A percentile compares a stretch with the other conserved stretches of the same genome.
These are phyloP conservation scores for Neurospora sp. DNA, from an alignment of 495 filamentous ascomycete species.

Conservation along the genomic window DNA sequence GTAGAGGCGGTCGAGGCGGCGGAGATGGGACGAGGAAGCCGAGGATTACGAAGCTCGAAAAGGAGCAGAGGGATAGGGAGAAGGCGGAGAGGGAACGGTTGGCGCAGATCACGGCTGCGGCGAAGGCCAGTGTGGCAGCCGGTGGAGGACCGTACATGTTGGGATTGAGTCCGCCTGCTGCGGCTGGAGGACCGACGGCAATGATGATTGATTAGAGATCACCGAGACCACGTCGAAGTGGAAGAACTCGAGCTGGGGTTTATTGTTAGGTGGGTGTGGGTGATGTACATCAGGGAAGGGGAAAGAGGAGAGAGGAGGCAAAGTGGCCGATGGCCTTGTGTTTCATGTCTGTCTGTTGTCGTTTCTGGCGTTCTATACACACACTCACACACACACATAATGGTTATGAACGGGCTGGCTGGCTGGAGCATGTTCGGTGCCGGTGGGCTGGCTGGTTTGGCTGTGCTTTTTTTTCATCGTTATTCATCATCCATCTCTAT, in stretches of 20 bases:
- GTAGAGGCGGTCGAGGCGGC: slow-evolving; percentile 41
- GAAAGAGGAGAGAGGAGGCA: not conserved
- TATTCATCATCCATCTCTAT: too few species aligned
- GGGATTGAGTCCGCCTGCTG: not conserved
- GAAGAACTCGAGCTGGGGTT: not conserved
- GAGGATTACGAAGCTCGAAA: slow-evolving; percentile 73
- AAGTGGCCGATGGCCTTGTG: not conserved
- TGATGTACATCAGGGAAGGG: not conserved
- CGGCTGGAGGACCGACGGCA: not conserved
- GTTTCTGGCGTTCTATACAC: not conserved
- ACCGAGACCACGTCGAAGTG: not conserved
- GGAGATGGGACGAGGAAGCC: slow-evolving; percentile 69
- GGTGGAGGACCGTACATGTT: not conserved
- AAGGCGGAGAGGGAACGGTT: slow-evolving; percentile 37
- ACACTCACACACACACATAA: not conserved
- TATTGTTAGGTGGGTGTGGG: not conserved
- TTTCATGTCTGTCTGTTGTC: not conserved
- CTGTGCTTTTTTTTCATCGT: too few species aligned
- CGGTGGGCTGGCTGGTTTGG: too few species aligned
- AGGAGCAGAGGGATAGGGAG: slow-evolving; percentile 54
- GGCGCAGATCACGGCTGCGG: slow-evolving; percentile 11
- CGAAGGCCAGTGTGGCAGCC: not conserved
- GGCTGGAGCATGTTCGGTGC: too few species aligned
- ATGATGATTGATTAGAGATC: not conserved
- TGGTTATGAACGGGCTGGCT: not conserved